These are phyloP conservation scores for Telopea speciosissima DNA, from an alignment of 177 flowering plant species.

Conservation along the genomic window DNA sequence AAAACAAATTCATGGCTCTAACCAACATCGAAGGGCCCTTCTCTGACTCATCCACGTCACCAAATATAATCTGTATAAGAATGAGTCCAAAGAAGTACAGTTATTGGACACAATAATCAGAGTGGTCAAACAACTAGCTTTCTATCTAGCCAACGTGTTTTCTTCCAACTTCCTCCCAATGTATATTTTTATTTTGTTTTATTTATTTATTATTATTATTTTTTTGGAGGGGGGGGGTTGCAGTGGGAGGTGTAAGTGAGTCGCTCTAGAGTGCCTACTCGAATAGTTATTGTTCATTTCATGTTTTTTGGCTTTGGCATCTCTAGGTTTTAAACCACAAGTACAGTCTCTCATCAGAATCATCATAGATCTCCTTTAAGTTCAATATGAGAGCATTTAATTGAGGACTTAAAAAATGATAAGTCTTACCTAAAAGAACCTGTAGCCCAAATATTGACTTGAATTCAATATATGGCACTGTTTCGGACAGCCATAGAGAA, in stretches of 20 bases:
- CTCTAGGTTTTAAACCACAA: neutral
- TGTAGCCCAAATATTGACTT: neutral
- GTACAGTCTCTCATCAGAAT: neutral
- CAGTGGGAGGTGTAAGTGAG: no score
- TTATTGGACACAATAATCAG: neutral
- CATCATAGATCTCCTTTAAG: neutral
- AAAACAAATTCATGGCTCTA: slow-evolving; percentile 64
- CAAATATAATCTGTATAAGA: slow-evolving; percentile 63
- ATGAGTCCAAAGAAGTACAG: neutral
- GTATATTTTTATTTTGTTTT: no score
- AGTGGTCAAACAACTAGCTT: neutral
- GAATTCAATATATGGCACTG: neutral
- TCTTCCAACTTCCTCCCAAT: no score
- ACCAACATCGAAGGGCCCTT: slow-evolving; percentile 54
- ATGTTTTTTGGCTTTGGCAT: neutral
- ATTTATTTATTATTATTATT: no score
- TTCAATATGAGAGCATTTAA: no score
- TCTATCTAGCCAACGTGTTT: neutral
- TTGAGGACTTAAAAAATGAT: no score
- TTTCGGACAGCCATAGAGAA: neutral
- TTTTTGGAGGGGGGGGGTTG: no score
- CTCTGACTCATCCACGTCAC: slow-evolving; percentile 53
- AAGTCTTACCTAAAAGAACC: neutral
- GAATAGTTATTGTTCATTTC: no score
- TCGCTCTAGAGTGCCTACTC: no score